These are phyloP conservation scores for Meripilus lineatus DNA, from an alignment of 1,284 basidiomycete genomes.

Conservation along the genomic window DNA sequence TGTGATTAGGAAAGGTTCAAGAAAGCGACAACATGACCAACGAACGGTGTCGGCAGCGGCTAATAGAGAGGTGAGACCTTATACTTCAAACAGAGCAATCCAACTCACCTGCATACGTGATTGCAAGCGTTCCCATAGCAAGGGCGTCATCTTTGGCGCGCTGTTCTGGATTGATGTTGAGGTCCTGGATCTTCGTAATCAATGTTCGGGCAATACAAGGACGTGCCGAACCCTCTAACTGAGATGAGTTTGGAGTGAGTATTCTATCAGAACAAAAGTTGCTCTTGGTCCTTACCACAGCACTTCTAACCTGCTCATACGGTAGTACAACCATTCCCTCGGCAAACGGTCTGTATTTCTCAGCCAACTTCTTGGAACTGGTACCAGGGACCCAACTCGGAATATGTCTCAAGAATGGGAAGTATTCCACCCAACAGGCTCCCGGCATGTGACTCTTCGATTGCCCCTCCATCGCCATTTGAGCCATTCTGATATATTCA, in stretches of 20 bases:
- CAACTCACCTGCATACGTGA: neutral
- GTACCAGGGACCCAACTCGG: slow-evolving; percentile 15
- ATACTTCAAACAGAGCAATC: neutral
- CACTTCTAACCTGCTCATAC: slow-evolving; percentile 4
- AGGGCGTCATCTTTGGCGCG: neutral
- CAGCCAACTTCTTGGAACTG: slow-evolving; percentile 4
- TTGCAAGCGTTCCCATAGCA: neutral
- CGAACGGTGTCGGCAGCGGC: slow-evolving; percentile 4
- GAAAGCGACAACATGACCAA: neutral
- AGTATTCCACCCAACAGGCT: slow-evolving; percentile 9
- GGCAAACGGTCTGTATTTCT: neutral
- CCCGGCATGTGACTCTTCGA: slow-evolving; percentile 10
- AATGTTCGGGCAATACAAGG: neutral
- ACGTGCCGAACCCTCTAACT: no score
- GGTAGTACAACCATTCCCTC: neutral
- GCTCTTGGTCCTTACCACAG: no score
- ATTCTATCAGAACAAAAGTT: no score
- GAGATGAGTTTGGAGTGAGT: no score
- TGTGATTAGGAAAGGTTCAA: no score
- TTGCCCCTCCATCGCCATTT: neutral
- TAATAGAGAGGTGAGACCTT: neutral
- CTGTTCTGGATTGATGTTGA: neutral
- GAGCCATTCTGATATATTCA: slow-evolving; percentile 6
- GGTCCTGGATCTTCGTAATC: neutral
- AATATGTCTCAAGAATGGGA: slow-evolving; percentile 11